Conservation (phyloP, 805 yeast species). For the Pichia phayaonensis region DNA sequence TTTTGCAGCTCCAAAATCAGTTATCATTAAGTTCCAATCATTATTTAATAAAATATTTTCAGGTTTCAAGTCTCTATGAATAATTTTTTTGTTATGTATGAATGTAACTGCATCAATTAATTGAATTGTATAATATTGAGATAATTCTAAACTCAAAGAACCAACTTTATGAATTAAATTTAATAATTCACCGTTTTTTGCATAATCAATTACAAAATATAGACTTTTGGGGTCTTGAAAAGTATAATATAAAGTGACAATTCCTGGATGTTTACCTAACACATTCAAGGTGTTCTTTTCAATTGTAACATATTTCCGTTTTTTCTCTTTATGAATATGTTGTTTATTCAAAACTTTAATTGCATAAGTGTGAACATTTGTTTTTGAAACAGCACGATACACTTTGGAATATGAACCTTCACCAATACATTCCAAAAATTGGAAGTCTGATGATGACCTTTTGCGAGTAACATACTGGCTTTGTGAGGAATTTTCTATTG, state of each 20-base stretch:
- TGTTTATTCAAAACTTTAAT: slow-evolving; percentile 85
- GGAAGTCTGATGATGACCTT: slow-evolving; percentile 73
- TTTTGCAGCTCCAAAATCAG: slow-evolving; percentile 98
- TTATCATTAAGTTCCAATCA: slow-evolving; percentile 82
- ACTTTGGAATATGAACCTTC: slow-evolving; percentile 97
- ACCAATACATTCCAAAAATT: slow-evolving; percentile 82
- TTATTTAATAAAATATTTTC: slow-evolving; percentile 82
- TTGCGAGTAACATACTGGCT: slow-evolving; percentile 20
- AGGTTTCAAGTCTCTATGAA: slow-evolving; percentile 92
- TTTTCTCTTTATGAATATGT: slow-evolving; percentile 90
- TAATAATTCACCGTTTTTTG: slow-evolving; percentile 90
- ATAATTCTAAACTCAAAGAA: slow-evolving; percentile 63
- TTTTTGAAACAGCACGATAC: slow-evolving; percentile 72
- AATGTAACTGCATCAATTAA: slow-evolving; percentile 84
- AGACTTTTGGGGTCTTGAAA: slow-evolving; percentile 86
- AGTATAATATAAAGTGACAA: slow-evolving; percentile 84
- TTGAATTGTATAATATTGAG: slow-evolving; percentile 78
- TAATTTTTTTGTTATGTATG: slow-evolving; percentile 83
- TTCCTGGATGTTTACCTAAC: slow-evolving; percentile 90
- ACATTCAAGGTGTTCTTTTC: slow-evolving; percentile 86
- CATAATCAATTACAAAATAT: slow-evolving; percentile 89
- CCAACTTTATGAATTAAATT: slow-evolving; percentile 73
- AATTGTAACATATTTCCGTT: slow-evolving; percentile 91
- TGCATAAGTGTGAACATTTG: slow-evolving; percentile 73
- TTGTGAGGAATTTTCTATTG: not conserved